Evolutionary conservation across 1,139 yeast species (phyloP).

Genomic region (Nakaseomyces sp.): DNA sequence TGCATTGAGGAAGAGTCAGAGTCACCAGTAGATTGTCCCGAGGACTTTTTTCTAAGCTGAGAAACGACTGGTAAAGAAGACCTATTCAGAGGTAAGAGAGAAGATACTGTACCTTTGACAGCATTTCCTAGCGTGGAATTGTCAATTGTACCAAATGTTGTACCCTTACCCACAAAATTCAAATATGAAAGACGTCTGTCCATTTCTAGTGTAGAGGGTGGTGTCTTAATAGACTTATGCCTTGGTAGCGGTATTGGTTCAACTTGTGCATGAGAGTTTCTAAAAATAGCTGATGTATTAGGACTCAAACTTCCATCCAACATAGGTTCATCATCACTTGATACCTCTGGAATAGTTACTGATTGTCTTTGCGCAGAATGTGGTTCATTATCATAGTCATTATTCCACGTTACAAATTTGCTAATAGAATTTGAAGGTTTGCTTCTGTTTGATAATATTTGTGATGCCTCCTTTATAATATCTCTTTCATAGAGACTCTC

Average conservation of each 20-base stretch:
- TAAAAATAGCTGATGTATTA: slow-evolving; percentile 14
- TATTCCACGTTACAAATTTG: not conserved
- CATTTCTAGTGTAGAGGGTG: slow-evolving; percentile 15
- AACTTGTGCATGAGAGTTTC: slow-evolving; percentile 26
- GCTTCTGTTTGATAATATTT: not conserved
- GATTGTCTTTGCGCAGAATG: slow-evolving; percentile 23
- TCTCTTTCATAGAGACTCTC: not conserved
- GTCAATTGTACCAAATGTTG: slow-evolving; percentile 7
- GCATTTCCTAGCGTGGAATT: slow-evolving; percentile 5
- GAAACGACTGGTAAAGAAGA: slow-evolving; percentile 6
- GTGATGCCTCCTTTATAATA: slow-evolving; percentile 1
- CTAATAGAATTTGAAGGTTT: not conserved
- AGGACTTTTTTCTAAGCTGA: slow-evolving; percentile 10
- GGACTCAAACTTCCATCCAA: slow-evolving; percentile 9
- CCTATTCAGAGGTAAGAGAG: slow-evolving; percentile 6
- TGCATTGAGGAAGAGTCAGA: slow-evolving; percentile 18
- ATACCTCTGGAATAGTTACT: not conserved
- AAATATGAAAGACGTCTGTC: slow-evolving; percentile 13
- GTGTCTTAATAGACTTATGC: slow-evolving; percentile 10
- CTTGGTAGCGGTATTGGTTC: slow-evolving; percentile 30
- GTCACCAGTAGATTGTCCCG: slow-evolving; percentile 13
- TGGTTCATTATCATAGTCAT: slow-evolving; percentile 40
- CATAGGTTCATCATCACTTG: not conserved
- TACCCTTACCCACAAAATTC: slow-evolving; percentile 2
- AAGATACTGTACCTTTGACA: not conserved